Percentiles rank a stretch among this genome's conserved stretches.
These are phyloP conservation scores for Eucalyptus sp. DNA, from an alignment of 345 rosid genomes.

Conservation along the genomic window DNA sequence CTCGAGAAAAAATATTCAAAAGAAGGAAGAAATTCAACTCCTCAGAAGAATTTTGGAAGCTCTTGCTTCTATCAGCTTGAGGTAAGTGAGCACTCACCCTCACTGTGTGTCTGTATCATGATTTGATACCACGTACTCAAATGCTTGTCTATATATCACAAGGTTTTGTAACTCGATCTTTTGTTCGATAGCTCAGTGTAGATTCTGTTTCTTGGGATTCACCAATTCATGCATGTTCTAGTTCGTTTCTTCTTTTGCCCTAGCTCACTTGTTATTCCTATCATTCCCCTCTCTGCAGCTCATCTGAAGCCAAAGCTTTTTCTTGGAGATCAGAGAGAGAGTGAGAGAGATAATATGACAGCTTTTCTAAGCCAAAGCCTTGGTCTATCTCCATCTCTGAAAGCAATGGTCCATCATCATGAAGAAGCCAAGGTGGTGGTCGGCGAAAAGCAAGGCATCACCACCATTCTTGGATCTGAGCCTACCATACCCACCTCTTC, in stretches of 20 bases:
- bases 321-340: background rate
- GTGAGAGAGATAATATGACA: background rate
- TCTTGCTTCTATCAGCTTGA: background rate
- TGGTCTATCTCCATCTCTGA: background rate
- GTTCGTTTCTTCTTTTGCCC: background rate
- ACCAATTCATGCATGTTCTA: background rate
- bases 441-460: conserved; percentile 48
- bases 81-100: background rate
- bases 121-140: background rate
- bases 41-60: background rate
- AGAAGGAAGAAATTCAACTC: background rate
- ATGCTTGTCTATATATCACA: background rate
- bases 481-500: conserved; percentile 22
- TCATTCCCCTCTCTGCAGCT: background rate
- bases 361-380: conserved; percentile 6
- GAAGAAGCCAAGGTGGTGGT: conserved; percentile 7
- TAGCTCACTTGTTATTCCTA: background rate
- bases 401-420: conserved; percentile 12
- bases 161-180: background rate
- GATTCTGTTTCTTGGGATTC: background rate
- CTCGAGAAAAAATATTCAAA: background rate
- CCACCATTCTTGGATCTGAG: conserved; percentile 56
- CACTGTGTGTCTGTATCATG: background rate
- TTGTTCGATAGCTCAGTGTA: background rate
- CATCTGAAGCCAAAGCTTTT: background rate